Percentiles rank a stretch among this genome's conserved stretches.
Evolutionary conservation across 192 early-diverging fungal genomes (phyloP).

Genomic region (Backusella tarrabulga): DNA sequence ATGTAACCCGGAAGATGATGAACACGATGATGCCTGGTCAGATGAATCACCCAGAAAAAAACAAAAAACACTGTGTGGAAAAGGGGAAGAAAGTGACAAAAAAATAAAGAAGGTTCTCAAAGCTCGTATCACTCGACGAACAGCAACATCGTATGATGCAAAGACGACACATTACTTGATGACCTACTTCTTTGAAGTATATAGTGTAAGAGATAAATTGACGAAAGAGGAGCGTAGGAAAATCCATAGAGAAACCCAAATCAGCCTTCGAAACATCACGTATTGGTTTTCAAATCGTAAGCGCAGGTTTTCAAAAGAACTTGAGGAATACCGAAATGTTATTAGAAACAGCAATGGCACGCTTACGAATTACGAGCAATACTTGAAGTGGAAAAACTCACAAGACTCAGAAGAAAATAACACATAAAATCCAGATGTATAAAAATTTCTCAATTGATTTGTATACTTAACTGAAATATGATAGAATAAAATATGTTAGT

Average conservation of each 20-base stretch:
- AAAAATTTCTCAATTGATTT: neutral
- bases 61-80: neutral
- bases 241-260: slow-evolving; percentile 15
- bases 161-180: slow-evolving; percentile 23
- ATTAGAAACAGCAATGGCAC: neutral
- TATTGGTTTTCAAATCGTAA: slow-evolving; percentile 42
- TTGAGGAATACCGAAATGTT: slow-evolving; percentile 6
- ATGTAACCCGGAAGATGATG: neutral
- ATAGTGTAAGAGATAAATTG: slow-evolving; percentile 27
- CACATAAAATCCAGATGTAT: neutral
- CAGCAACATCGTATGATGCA: slow-evolving; percentile 28
- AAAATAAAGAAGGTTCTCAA: neutral
- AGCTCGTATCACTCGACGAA: neutral
- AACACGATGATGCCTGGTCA: neutral
- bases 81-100: neutral
- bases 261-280: slow-evolving; percentile 31
- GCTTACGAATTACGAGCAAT: slow-evolving; percentile 18
- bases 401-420: slow-evolving; percentile 7
- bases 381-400: slow-evolving; percentile 8
- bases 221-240: slow-evolving; percentile 25
- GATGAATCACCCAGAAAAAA: neutral
- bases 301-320: slow-evolving; percentile 19
- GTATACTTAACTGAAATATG: neutral
- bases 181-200: slow-evolving; percentile 26
- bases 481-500: neutral